Evolutionary conservation across 2,329 filamentous ascomycete genomes (phyloP).

Genomic region (Pseudopyrenochaeta lycopersici): DNA sequence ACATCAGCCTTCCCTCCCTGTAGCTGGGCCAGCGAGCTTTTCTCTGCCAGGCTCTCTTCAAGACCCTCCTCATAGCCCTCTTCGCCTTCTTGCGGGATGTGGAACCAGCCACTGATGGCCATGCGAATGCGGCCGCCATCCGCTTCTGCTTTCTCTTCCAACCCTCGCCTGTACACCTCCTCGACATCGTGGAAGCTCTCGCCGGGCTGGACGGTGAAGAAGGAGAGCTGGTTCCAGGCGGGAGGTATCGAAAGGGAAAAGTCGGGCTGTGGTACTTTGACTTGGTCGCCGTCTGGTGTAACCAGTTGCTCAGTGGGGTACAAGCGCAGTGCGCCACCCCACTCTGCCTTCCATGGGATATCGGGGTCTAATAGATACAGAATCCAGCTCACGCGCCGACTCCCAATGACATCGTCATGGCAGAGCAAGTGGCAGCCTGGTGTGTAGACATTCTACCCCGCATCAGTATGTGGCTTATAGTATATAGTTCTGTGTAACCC

Average conservation of each 20-base stretch:
- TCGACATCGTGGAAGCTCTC: conserved; percentile 99
- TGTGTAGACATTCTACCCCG: conserved; percentile 80
- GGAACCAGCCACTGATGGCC: conserved; percentile 99
- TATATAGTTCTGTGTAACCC: conserved; percentile 12
- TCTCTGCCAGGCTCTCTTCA: conserved; percentile 86
- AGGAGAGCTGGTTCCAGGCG: conserved; percentile 96
- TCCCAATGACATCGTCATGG: conserved; percentile 99
- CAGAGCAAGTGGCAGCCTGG: conserved; percentile 95
- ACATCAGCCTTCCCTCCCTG: conserved; percentile 85
- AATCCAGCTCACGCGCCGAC: conserved; percentile 93
- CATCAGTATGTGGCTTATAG: conserved; percentile 18
- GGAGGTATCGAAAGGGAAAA: conserved; percentile 85
- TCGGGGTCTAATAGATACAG: conserved; percentile 95
- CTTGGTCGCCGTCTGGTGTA: conserved; percentile 75
- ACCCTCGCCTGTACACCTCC: conserved; percentile 81
- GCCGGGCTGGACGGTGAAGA: conserved; percentile 98
- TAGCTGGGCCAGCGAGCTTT: conserved; percentile 90
- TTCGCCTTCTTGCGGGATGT: conserved; percentile 94
- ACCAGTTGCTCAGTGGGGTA: conserved; percentile 75
- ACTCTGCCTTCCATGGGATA: conserved; percentile 85
- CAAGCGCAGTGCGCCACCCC: conserved; percentile 90
- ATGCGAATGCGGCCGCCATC: conserved; percentile 85
- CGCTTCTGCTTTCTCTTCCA: conserved; percentile 68
- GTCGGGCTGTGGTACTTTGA: conserved; percentile 82
- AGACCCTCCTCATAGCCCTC: conserved; percentile 88